Conservation (phyloP, 306 rosid genomes). For the Acacia confusa region DNA sequence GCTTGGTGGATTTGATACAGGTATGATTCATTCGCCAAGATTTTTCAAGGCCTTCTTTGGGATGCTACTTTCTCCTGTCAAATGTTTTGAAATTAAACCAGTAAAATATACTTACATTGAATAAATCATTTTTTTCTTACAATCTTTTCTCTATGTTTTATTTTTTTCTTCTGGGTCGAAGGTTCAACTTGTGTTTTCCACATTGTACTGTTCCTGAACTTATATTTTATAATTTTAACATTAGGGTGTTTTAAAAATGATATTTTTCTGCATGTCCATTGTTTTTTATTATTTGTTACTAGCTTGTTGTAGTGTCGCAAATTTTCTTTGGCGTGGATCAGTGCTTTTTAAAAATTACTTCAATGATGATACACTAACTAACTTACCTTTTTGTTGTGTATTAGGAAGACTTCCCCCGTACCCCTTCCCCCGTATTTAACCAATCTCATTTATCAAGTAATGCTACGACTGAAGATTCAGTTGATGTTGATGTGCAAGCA, state of each 20-base stretch:
- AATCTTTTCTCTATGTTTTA: not conserved
- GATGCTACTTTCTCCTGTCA: not conserved
- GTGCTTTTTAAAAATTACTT: not conserved
- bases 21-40: constrained; percentile 29
- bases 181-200: not conserved
- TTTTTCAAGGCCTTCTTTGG: not conserved
- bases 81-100: not conserved
- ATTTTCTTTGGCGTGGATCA: not conserved
- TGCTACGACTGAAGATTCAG: constrained; percentile 45
- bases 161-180: not conserved
- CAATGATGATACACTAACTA: not conserved
- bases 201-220: not conserved
- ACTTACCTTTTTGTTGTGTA: constrained; percentile 23
- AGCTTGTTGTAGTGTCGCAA: not conserved
- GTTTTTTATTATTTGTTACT: constrained; percentile 3
- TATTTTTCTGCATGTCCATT: constrained; percentile 8
- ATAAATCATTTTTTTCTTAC: not conserved
- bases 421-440: constrained; percentile 63
- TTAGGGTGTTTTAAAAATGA: not conserved
- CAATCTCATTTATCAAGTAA: constrained; percentile 47
- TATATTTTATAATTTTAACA: not conserved
- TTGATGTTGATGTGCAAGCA: constrained; percentile 44
- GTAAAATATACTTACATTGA: not conserved
- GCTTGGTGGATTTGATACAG: constrained; percentile 69
- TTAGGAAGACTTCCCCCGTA: constrained; percentile 71